phyloP scores from a whole-genome alignment of 306 rosid species.

The Prunus kanzakura region DNA sequence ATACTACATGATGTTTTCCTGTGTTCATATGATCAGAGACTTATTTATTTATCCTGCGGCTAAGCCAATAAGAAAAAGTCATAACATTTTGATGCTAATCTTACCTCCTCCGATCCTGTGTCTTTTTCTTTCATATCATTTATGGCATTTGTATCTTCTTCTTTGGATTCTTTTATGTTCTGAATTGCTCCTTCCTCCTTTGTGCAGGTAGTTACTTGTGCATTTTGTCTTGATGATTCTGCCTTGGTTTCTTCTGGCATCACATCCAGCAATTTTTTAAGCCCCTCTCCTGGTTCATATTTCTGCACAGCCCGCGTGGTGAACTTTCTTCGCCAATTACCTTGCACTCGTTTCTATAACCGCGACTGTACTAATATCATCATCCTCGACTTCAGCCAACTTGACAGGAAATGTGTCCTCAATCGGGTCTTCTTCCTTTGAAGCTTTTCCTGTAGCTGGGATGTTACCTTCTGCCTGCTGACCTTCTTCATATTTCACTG shows the following conservation, averaged over 20 bases:
- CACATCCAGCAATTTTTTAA: slow-evolving; percentile 10
- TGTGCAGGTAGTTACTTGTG: neutral
- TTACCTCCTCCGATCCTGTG: slow-evolving; percentile 28
- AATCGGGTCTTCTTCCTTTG: slow-evolving; percentile 5
- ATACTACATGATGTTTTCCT: too few relatives aligned
- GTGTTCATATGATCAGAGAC: too few relatives aligned
- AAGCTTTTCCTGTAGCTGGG: slow-evolving; percentile 7
- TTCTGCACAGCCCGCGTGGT: neutral
- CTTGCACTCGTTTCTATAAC: slow-evolving; percentile 1
- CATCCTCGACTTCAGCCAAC: slow-evolving; percentile 4
- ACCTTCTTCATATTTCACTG: slow-evolving; percentile 20
- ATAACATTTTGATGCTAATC: neutral
- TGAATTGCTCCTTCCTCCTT: slow-evolving; percentile 22
- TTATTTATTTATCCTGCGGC: too few relatives aligned
- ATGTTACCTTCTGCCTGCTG: slow-evolving; percentile 3
- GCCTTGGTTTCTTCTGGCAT: slow-evolving; percentile 9
- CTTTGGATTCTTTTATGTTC: slow-evolving; percentile 16
- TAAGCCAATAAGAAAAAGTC: neutral
- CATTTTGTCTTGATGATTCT: slow-evolving; percentile 16
- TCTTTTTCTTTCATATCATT: slow-evolving; percentile 9
- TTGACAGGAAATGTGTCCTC: slow-evolving; percentile 2
- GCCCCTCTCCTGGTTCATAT: slow-evolving; percentile 22
- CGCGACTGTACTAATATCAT: neutral
- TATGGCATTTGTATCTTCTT: neutral
- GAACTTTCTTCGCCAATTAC: slow-evolving; percentile 12